Evolutionary conservation across 306 rosid genomes (phyloP), one percentile per base, ranked within the genome.

Genomic region (Sicyos baderoa): DNA sequence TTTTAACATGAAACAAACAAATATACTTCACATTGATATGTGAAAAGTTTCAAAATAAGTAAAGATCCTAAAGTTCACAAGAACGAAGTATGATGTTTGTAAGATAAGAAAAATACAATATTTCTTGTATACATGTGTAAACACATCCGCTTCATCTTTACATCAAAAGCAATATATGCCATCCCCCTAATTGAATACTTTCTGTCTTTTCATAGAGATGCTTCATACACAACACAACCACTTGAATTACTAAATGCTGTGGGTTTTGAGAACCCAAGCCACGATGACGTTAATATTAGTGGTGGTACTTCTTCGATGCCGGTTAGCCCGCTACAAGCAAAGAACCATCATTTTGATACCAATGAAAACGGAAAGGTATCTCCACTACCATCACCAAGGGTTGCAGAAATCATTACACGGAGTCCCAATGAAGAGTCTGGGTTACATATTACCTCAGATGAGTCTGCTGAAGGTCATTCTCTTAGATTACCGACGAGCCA

Each of bases 141-240:
- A 37, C 69, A 37, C 52, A n/a, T 63, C 27, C 51, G 3, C 29
- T 11, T 63, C 29, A 32, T 61, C 49, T 19, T 11, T 18, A 40
- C 27, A 42, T 42, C 21, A 63, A 18, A 42, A 11, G 69, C 17
- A 63, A 19, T 63, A 12, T 63, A 40, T 23, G n/a, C 69, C 6
- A 42, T 47, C 51, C 10, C 10, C 45, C 11, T 2, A 32, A 32
- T 32, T 32, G 37, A 32, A 32, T 32, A 32, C 37, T 76, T 74
- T 25, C 29, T 68, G 29, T 72, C 58, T 70, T 82, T 60, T 68
- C 76, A 29, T 86, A 94, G 99, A 68, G 99, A 94, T 79, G 97
- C 96, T 65, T 76, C 91, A 21, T 94, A 94, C 83, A 85, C 99
- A 52, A 94, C 97, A 3, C 99, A 94, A 76, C 99, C 99, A 37